These are phyloP conservation scores for Geosiphon pyriformis DNA, from an alignment of 192 early-diverging fungal species.

Conservation along the genomic window DNA sequence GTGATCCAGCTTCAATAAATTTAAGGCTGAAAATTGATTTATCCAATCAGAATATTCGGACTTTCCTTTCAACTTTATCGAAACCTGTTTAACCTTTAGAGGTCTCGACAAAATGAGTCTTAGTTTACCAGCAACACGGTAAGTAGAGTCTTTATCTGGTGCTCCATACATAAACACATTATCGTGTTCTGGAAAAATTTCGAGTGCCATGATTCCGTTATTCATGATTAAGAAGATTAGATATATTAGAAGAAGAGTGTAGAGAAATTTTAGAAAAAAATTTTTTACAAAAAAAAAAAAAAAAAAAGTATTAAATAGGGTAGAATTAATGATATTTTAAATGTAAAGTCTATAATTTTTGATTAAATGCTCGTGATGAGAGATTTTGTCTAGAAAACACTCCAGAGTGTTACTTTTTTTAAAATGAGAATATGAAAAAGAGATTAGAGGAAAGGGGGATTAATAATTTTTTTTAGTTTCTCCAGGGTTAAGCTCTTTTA, in stretches of 20 bases:
- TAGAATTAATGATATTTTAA: not conserved
- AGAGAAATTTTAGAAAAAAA: not conserved
- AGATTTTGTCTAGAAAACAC: too few relatives aligned
- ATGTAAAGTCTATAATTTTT: not conserved
- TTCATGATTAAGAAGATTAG: constrained; percentile 10
- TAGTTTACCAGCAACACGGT: constrained; percentile 19
- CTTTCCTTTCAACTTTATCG: constrained; percentile 21
- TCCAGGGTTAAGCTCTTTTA: too few relatives aligned
- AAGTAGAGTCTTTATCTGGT: constrained; percentile 10
- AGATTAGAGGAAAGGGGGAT: too few relatives aligned
- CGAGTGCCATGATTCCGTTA: constrained; percentile 24
- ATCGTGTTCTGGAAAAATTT: constrained; percentile 18
- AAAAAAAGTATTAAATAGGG: not conserved
- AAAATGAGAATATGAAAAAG: too few relatives aligned
- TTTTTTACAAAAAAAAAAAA: not conserved
- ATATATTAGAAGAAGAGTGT: not conserved
- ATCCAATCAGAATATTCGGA: constrained; percentile 25
- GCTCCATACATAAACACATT: constrained; percentile 20
- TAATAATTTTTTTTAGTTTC: too few relatives aligned
- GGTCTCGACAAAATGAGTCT: constrained; percentile 17
- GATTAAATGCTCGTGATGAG: not conserved
- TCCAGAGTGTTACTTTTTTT: too few relatives aligned
- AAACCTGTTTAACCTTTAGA: constrained; percentile 14
- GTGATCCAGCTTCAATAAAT: constrained; percentile 13
- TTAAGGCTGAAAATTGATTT: constrained; percentile 23